phyloP scores from a whole-genome alignment of 495 filamentous ascomycete species.

The Clohesyomyces aquaticus region DNA sequence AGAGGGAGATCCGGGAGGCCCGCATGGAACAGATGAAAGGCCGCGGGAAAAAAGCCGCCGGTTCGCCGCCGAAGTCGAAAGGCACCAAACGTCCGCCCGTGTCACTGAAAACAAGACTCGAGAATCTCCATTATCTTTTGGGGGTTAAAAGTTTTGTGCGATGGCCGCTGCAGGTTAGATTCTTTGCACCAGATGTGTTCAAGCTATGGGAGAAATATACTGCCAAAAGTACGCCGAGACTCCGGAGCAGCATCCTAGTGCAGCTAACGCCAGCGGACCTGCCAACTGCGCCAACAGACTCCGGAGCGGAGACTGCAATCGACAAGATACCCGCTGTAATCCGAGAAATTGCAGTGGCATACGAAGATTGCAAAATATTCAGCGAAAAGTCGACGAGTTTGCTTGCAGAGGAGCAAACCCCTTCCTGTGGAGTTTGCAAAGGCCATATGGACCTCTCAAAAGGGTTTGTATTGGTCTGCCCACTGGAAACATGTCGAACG shows the following conservation, averaged over 20 bases:
- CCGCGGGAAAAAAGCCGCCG: constrained; percentile 42
- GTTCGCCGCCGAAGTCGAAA: constrained; percentile 43
- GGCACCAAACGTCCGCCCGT: constrained; percentile 59
- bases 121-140: constrained; percentile 78
- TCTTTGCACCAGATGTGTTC: constrained; percentile 74
- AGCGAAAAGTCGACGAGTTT: constrained; percentile 71
- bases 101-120: constrained; percentile 65
- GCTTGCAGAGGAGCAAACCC: constrained; percentile 61
- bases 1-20: constrained; percentile 43
- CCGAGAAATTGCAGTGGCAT: constrained; percentile 63
- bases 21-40: constrained; percentile 32
- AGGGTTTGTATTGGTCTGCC: constrained; percentile 70
- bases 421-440: constrained; percentile 67
- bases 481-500: constrained; percentile 65
- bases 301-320: background rate
- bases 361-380: constrained; percentile 65
- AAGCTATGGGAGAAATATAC: constrained; percentile 67
- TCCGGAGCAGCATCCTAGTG: constrained; percentile 58
- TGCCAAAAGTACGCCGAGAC: constrained; percentile 51
- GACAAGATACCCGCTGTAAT: constrained; percentile 22
- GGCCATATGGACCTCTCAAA: constrained; percentile 51
- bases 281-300: constrained; percentile 51
- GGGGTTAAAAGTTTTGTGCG: constrained; percentile 72
- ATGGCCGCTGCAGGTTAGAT: constrained; percentile 83
- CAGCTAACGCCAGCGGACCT: constrained; percentile 47